These are phyloP conservation scores for Trichopus zeylanicus DNA, from an alignment of 116 monocot genomes.

Conservation along the genomic window DNA sequence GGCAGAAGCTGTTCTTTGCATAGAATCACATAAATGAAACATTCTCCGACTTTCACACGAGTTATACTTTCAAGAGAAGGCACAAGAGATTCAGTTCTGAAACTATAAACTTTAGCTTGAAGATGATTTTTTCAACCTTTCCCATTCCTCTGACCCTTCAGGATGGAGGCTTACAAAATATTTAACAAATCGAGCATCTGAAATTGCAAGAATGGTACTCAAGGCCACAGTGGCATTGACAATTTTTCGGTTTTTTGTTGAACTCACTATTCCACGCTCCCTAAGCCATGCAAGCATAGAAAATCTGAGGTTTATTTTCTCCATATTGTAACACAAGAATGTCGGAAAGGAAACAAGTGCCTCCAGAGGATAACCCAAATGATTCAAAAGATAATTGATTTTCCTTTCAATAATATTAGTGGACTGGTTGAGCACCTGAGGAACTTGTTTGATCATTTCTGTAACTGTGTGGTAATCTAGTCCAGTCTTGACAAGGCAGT, in stretches of 20 bases:
- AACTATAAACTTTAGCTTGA: neutral
- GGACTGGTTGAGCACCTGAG: slow-evolving; percentile 60
- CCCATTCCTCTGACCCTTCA: slow-evolving; percentile 46
- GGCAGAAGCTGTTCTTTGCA: too few relatives aligned
- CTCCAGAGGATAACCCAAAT: slow-evolving; percentile 58
- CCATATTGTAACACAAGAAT: slow-evolving; percentile 57
- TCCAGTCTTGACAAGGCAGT: too few relatives aligned
- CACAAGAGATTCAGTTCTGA: too few relatives aligned
- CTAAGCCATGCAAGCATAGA: slow-evolving; percentile 68
- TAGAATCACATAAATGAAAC: too few relatives aligned
- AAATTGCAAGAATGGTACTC: slow-evolving; percentile 57
- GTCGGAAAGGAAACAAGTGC: slow-evolving; percentile 41
- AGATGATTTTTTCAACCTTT: slow-evolving; percentile 34
- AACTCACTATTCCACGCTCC: slow-evolving; percentile 26
- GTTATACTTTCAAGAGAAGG: too few relatives aligned
- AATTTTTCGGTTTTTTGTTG: slow-evolving; percentile 25
- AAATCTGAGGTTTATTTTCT: slow-evolving; percentile 62
- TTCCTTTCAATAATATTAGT: slow-evolving; percentile 47
- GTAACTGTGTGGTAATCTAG: slow-evolving; percentile 45
- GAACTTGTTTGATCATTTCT: slow-evolving; percentile 50
- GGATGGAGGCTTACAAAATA: slow-evolving; percentile 56
- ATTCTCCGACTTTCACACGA: too few relatives aligned
- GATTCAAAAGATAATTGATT: slow-evolving; percentile 49
- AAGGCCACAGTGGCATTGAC: slow-evolving; percentile 26
- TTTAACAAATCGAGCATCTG: slow-evolving; percentile 47